Percentiles rank a stretch among this genome's conserved stretches.
phyloP scores from a whole-genome alignment of 257 asterid species.

The Fraxinus excelsior region DNA sequence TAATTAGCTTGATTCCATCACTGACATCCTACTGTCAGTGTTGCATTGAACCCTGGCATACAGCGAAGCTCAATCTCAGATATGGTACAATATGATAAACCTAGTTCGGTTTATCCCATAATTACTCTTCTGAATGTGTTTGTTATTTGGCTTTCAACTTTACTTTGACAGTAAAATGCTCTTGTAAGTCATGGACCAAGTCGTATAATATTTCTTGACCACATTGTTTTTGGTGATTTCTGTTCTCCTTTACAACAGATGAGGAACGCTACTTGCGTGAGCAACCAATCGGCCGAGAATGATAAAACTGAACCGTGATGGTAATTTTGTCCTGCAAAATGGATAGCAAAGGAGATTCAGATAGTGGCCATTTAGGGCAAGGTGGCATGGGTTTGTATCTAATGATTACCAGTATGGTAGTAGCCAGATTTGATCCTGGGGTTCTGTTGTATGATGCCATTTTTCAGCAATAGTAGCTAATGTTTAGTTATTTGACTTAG shows the following conservation, averaged over 20 bases:
- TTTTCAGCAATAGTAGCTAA: not conserved
- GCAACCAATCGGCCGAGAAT: constrained; percentile 64
- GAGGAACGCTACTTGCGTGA: constrained; percentile 67
- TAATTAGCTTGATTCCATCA: not conserved
- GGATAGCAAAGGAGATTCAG: constrained; percentile 26
- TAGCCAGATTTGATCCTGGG: constrained; percentile 20
- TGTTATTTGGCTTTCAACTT: not conserved
- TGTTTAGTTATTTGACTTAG: not conserved
- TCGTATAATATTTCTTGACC: not conserved
- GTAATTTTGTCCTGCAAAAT: constrained; percentile 5
- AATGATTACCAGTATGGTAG: constrained; percentile 32
- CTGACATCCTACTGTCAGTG: not conserved
- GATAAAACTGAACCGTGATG: constrained; percentile 18
- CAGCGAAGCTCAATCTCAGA: not conserved
- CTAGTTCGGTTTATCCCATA: not conserved
- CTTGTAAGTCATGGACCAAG: not conserved
- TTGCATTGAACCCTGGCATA: not conserved
- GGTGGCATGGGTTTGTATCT: constrained; percentile 32
- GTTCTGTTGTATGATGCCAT: constrained; percentile 41
- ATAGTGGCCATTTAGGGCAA: constrained; percentile 23
- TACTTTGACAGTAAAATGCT: not conserved
- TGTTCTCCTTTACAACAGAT: constrained; percentile 37
- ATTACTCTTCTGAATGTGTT: not conserved
- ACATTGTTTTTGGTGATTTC: not conserved
- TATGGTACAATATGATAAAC: not conserved